Percentiles rank a stretch among this genome's conserved stretches.
phyloP scores from a whole-genome alignment of 169 alveolate species.

The Plasmodium fragile region DNA sequence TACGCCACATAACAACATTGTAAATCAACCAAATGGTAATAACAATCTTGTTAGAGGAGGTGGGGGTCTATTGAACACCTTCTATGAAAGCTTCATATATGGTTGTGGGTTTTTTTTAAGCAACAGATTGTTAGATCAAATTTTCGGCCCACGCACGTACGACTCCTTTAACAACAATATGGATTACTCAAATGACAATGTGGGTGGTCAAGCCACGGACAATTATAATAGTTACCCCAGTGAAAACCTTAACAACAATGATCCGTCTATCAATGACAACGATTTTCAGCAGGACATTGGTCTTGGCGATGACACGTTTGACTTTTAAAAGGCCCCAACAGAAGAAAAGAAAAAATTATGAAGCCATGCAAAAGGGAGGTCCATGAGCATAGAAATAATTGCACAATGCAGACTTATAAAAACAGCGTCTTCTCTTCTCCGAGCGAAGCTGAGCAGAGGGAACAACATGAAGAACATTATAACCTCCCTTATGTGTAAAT shows the following conservation, averaged over 20 bases:
- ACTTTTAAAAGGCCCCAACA: constrained; percentile 13
- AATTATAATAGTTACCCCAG: constrained; percentile 31
- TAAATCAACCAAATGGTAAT: constrained; percentile 52
- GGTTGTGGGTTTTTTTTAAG: constrained; percentile 76
- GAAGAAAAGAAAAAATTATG: background rate
- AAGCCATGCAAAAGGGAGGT: background rate
- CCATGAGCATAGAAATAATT: background rate
- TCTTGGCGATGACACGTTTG: constrained; percentile 71
- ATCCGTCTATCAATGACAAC: constrained; percentile 59
- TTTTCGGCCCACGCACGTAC: constrained; percentile 60
- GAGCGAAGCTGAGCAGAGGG: background rate
- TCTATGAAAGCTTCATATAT: constrained; percentile 73
- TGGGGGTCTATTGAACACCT: constrained; percentile 45
- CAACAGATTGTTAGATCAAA: constrained; percentile 72
- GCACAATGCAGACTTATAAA: background rate
- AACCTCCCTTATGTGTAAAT: background rate
- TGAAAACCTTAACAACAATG: constrained; percentile 48
- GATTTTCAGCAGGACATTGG: constrained; percentile 73
- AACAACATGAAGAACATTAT: background rate
- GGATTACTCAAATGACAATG: constrained; percentile 26
- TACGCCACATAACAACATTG: constrained; percentile 18
- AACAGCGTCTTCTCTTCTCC: background rate
- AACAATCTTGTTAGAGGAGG: constrained; percentile 22
- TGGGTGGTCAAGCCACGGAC: background rate
- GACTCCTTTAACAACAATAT: constrained; percentile 44